Evolutionary conservation across 73 alveolate genomes (phyloP).

Genomic region (Paramecium primaurelia): DNA sequence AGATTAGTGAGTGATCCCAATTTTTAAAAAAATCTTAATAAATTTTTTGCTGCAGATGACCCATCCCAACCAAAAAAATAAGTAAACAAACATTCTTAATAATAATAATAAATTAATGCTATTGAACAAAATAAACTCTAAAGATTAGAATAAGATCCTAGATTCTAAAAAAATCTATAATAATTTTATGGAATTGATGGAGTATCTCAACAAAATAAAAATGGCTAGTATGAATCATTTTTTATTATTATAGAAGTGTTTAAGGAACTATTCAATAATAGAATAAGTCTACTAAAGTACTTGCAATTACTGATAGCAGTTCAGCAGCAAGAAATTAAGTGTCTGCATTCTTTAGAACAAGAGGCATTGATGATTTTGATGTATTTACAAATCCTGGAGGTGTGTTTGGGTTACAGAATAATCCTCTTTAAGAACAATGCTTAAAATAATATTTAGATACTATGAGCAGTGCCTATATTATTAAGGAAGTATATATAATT

Average conservation of each 20-base stretch:
- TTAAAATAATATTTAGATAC: slow-evolving; percentile 5
- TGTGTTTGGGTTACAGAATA: background rate
- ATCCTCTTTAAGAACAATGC: background rate
- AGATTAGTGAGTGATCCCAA: background rate
- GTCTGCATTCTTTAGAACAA: slow-evolving; percentile 3
- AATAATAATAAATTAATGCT: background rate
- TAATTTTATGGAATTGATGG: slow-evolving; percentile 29
- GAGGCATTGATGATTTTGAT: slow-evolving; percentile 46
- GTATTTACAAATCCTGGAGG: slow-evolving; percentile 28
- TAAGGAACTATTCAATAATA: background rate
- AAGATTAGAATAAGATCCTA: slow-evolving; percentile 1
- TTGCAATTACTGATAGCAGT: slow-evolving; percentile 10
- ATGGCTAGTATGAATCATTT: background rate
- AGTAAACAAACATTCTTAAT: background rate
- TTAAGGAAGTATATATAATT: slow-evolving; percentile 10
- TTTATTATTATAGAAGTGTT: background rate
- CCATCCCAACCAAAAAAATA: background rate
- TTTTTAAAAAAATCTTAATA: background rate
- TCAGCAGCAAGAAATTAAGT: slow-evolving; percentile 12
- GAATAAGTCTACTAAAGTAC: background rate
- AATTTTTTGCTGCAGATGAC: slow-evolving; percentile 48
- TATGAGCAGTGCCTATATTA: background rate
- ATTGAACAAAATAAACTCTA: background rate
- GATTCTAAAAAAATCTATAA: background rate
- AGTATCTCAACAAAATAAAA: background rate